Evolutionary conservation across 176 grass and related monocot species (phyloP), one percentile per base, ranked within the genome.

Genomic region (Triticum turgidum): DNA sequence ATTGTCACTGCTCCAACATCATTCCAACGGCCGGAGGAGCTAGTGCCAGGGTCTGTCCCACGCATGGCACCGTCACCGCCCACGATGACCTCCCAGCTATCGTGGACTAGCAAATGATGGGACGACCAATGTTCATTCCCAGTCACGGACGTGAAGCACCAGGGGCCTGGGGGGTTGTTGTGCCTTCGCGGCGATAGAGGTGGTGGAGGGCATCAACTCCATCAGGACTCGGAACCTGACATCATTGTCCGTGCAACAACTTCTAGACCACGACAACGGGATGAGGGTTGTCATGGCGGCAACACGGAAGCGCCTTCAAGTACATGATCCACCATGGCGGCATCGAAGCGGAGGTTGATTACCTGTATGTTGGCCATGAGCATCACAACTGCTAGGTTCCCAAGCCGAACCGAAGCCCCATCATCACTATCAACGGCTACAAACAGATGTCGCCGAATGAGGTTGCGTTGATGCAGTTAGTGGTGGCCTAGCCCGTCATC

Each of bases 161-260:
- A 92, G 52, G 89, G 83, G 4, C 29, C 2, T 92, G 82, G 85
- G 88, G 70, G 78, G 70, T 13, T 89, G 91, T 27, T 90, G 91
- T 85, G 88, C 91, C 0, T 93, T 93, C 81, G 25, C 88, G 3
- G 35, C 41, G 6, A 9, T 39, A 0, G 81, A 49, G 0, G 41
- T 77, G 0, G 54, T 90, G 49, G 88, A 88, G 22, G 70, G 88
- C 22, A 73, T 90, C 58, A 59, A 90, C 61, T 49, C 83, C 3
- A 93, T 93, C 81, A 24, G 22, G 44, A 87, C 61, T 0, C 21
- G 14, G 7, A 21, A 59, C 5, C 47, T 90, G 21, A 1, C 68
- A 29, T 14, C 81, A 0, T 13, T 93, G 6, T 93, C 77, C 0
- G 77, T 66, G 70, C 85, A 90, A 69, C 33, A 90, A 24, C 25